Evolutionary conservation across 805 yeast species (phyloP), one percentile per base, ranked within the genome.

Genomic region (Citeromyces nyonsensis): DNA sequence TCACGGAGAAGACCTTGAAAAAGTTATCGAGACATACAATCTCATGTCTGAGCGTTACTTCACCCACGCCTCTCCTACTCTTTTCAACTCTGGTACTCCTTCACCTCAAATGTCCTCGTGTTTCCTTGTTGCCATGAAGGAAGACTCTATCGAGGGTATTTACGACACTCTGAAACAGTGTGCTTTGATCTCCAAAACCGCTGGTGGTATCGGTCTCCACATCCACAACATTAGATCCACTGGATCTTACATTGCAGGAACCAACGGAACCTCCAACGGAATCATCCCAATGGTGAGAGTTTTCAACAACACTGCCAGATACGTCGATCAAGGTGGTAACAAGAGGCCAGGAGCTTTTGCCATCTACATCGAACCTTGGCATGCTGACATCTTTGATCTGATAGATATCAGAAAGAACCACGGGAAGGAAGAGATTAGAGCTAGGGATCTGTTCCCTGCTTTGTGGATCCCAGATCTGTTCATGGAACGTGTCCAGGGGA

Each of bases 271-370:
- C 22, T 69, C 76, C 26, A 69, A 67, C 45, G 77, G 77, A 39
- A 61, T 69, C 33, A 66, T 69, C 39, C 77, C 77, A 27, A 69
- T 69, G 77, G 62, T 69, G 28, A 60, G 75, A 47, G 77, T 69
- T 15, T 69, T 69, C 56, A 69, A 69, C 52, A 69, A 67, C 47
- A 69, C 77, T 26, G 77, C 77, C 25, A 59, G 75, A 48, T 69
- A 69, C 44, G 77, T 69, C 29, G 77, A 69, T 44, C 77, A 69
- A 51, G 77, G 77, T 48, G 77, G 77, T 42, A 69, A 69, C 52
- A 69, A 69, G 53, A 56, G 77, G 50, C 77, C 77, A 10, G 77
- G 77, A 45, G 76, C 76, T 10, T 67, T 69, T 49, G 76, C 76
- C 13, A 50, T 69, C 33, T 69, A 69, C 49, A 47, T 69, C 33